Base-by-base conservation (phyloP, 305 asterid genomes). In the Caryopteris hybrid region DNA sequence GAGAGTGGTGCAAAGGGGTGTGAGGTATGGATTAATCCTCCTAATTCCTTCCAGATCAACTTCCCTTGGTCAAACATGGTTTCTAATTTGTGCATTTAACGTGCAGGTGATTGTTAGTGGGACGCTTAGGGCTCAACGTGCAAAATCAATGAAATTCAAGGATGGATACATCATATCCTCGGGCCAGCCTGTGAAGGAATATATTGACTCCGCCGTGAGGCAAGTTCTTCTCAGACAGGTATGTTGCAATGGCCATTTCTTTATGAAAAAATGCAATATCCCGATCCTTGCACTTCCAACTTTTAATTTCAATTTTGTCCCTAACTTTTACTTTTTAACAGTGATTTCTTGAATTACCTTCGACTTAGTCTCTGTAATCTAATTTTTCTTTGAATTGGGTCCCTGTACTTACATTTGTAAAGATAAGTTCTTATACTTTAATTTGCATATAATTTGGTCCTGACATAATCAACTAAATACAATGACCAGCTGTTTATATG, bases 1-100 rank as follows among this genome's bases (percentile, higher is more conserved):
- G 81, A 80, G 68, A 73, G 69, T 58, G 77, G 77, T 8, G 81
- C 79, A 5, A 80, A 76, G 66, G 79, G 84, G 6, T 80, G 84
- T 66, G 81, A 80, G 84, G 81, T 78, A 52, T 39, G 51, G n/a
- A 59, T 20, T 1, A 25, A n/a, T 45, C 43, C 52, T 46, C 10
- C 27, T 51, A 22, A 5, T 52, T 39, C 48, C 46, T 58, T 6
- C 38, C 25, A 50, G 17, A 29, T 51, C 12, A 34, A 12, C 22
- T 54, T 16, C 59, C 27, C 5, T 42, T 39, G 0, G 22, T 54
- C 21, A n/a, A 34, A 27, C 62, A 2, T 9, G 27, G 25, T 45
- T 56, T 22, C 46, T n/a, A 23, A 5, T 33, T 2, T 54, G 27
- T n/a, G n/a, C n/a, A n/a, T n/a, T n/a, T n/a, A 48, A 23, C 51